Evolutionary conservation across 1,284 basidiomycete species (phyloP).

Genomic region (Trametes hirsuta): DNA sequence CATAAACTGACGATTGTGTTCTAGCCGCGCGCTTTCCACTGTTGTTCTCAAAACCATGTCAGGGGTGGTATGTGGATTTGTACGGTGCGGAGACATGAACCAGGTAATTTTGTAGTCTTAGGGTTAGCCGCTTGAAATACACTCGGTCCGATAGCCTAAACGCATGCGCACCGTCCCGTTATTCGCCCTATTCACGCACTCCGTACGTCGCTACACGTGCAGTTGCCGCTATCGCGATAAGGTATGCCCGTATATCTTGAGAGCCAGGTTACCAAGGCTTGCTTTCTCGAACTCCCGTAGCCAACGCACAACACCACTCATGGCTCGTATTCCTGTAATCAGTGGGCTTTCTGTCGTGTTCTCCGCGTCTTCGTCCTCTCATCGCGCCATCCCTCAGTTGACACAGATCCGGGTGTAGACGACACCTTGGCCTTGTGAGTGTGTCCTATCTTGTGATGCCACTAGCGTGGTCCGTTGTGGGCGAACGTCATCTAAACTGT

Average conservation of each 20-base stretch:
- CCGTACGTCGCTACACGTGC: not conserved
- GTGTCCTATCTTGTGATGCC: not conserved
- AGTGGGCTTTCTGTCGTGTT: constrained; percentile 38
- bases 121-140: not conserved
- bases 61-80: too few relatives aligned
- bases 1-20: not conserved
- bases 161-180: not conserved
- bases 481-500: not conserved
- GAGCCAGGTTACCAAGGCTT: too few relatives aligned
- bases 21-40: not conserved
- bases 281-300: too few relatives aligned
- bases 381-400: constrained; percentile 50
- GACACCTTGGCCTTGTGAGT: constrained; percentile 76
- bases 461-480: constrained; percentile 23
- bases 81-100: too few relatives aligned
- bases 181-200: not conserved
- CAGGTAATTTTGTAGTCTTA: too few relatives aligned
- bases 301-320: not conserved
- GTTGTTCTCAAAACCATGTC: too few relatives aligned
- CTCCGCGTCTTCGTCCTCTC: constrained; percentile 14
- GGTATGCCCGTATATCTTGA: not conserved
- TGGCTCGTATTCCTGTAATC: constrained; percentile 48
- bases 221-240: not conserved
- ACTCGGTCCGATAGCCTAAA: constrained; percentile 1
- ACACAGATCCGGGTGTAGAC: constrained; percentile 91